These are phyloP conservation scores for Kwoniella shivajii DNA, from an alignment of 1,284 basidiomycete species.

Conservation along the genomic window DNA sequence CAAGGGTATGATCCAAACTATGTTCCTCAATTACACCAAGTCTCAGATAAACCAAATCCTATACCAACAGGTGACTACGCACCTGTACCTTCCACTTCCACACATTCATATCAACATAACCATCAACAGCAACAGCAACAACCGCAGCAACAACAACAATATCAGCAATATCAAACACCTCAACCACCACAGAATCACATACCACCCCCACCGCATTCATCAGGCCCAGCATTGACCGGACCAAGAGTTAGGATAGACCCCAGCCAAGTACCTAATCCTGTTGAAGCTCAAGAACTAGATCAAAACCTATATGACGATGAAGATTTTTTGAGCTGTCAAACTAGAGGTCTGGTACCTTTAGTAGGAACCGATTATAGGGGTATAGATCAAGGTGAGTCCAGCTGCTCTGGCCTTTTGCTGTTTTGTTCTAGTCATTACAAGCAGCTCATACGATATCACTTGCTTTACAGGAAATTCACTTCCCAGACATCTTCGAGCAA, in stretches of 20 bases:
- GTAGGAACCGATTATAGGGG: slow-evolving; percentile 85
- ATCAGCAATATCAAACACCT: slow-evolving; percentile 24
- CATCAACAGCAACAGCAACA: slow-evolving; percentile 15
- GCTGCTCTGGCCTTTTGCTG: background rate
- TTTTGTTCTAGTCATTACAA: background rate
- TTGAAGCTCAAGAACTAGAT: slow-evolving; percentile 80
- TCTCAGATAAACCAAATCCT: slow-evolving; percentile 26
- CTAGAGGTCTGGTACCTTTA: slow-evolving; percentile 75
- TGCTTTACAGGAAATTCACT: slow-evolving; percentile 64
- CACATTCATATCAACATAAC: background rate
- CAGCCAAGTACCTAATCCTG: slow-evolving; percentile 86
- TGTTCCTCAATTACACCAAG: slow-evolving; percentile 34
- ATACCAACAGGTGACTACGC: slow-evolving; percentile 37
- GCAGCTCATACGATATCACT: background rate
- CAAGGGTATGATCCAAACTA: slow-evolving; percentile 10
- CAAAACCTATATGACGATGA: slow-evolving; percentile 79
- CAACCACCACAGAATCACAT: slow-evolving; percentile 56
- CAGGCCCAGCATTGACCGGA: slow-evolving; percentile 69
- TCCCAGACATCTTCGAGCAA: slow-evolving; percentile 67
- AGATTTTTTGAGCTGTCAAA: slow-evolving; percentile 71
- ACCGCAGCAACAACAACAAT: slow-evolving; percentile 23
- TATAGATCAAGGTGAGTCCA: slow-evolving; percentile 80
- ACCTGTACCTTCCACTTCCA: slow-evolving; percentile 11
- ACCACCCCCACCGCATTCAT: slow-evolving; percentile 77
- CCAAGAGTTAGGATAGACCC: slow-evolving; percentile 81